phyloP scores from a whole-genome alignment of 148 eudicot species.

The Suaeda aralocaspica region DNA sequence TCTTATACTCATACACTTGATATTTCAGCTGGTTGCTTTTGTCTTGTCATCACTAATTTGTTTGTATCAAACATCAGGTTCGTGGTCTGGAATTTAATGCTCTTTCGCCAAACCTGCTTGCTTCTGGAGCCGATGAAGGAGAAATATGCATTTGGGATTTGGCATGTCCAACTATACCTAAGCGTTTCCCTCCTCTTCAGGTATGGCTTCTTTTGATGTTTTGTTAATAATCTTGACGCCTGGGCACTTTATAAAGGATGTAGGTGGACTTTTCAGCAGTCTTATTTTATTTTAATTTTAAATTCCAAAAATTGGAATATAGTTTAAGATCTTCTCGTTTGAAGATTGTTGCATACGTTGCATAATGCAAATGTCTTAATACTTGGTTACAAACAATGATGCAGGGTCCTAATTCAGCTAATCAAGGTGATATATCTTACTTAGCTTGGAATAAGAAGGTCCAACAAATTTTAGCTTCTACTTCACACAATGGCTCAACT shows the following conservation, averaged over 20 bases:
- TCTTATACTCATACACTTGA: background rate
- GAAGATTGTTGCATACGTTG: background rate
- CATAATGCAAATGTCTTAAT: conserved; percentile 8
- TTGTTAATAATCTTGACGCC: background rate
- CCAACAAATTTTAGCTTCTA: conserved; percentile 84
- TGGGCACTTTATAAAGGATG: background rate
- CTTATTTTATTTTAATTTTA: too few relatives aligned
- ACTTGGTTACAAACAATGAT: conserved; percentile 17
- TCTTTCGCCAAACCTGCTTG: conserved; percentile 61
- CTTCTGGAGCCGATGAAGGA: conserved; percentile 99
- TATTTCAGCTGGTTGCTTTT: conserved; percentile 6
- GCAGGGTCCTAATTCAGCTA: conserved; percentile 83
- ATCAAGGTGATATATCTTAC: conserved; percentile 94
- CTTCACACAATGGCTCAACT: conserved; percentile 82
- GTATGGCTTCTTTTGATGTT: conserved; percentile 32
- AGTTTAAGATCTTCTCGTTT: background rate
- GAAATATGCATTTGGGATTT: conserved; percentile 96
- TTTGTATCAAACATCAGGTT: conserved; percentile 44
- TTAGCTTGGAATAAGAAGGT: conserved; percentile 95
- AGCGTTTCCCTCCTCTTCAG: conserved; percentile 73
- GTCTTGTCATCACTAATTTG: conserved; percentile 6
- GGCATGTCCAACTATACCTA: conserved; percentile 58
- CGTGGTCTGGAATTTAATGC: conserved; percentile 89
- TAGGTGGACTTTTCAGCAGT: too few relatives aligned
- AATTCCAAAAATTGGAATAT: too few relatives aligned